phyloP scores from a whole-genome alignment of 345 rosid genomes.

The Iberis pinnata region DNA sequence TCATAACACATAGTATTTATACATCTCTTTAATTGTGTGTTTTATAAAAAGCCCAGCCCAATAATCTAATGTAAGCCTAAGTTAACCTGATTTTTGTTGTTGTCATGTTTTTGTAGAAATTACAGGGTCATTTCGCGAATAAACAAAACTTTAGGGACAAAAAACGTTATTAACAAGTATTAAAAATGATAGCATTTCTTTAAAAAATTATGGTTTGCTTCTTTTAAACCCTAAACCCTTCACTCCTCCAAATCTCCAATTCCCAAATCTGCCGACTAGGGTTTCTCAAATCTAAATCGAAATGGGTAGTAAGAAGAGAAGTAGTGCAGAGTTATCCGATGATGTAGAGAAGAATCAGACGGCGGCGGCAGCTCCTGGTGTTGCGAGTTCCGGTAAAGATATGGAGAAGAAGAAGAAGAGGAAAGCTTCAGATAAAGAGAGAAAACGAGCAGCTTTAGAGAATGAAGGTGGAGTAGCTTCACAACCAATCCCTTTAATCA shows the following conservation, averaged over 20 bases:
- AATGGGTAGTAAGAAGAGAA: constrained; percentile 65
- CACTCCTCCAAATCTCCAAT: too few relatives aligned
- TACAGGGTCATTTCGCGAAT: too few relatives aligned
- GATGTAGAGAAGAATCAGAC: constrained; percentile 29
- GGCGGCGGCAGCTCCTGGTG: constrained; percentile 21
- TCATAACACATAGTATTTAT: too few relatives aligned
- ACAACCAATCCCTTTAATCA: constrained; percentile 20
- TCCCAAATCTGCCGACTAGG: neutral
- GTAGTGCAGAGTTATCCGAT: constrained; percentile 29
- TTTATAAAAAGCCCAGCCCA: too few relatives aligned
- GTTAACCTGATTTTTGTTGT: too few relatives aligned
- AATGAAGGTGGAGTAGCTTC: constrained; percentile 20
- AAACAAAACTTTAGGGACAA: too few relatives aligned
- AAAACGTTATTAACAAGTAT: neutral
- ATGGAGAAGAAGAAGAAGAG: constrained; percentile 87
- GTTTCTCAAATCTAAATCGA: constrained; percentile 1
- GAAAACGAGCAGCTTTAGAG: constrained; percentile 31
- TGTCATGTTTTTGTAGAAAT: too few relatives aligned
- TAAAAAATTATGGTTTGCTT: too few relatives aligned
- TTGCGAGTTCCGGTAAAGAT: constrained; percentile 36
- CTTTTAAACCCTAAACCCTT: constrained; percentile 17
- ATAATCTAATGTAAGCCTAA: too few relatives aligned
- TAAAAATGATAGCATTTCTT: too few relatives aligned
- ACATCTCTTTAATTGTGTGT: too few relatives aligned
- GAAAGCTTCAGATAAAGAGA: constrained; percentile 66